phyloP scores from a whole-genome alignment of 1,139 yeast genomes.

The Tardiomyces blankii region DNA sequence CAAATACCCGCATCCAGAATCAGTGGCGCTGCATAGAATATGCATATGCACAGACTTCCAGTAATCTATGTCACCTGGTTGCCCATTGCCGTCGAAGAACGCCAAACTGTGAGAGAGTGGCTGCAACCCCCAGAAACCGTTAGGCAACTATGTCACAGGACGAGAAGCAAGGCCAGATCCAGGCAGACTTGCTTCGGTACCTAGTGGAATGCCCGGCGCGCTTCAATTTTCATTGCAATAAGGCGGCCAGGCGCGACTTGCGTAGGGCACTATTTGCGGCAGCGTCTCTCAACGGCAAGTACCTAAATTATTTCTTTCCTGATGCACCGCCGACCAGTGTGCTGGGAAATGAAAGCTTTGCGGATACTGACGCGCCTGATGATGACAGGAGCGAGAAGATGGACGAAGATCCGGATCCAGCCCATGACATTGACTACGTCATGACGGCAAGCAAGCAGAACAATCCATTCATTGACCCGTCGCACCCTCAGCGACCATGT shows the following conservation, averaged over 20 bases:
- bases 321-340: constrained; percentile 15
- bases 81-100: too few relatives aligned
- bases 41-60: neutral
- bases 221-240: constrained; percentile 18
- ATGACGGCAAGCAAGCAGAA: constrained; percentile 17
- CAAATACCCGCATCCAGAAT: neutral
- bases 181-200: too few relatives aligned
- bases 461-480: constrained; percentile 12
- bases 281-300: constrained; percentile 40
- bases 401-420: too few relatives aligned
- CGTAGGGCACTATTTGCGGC: constrained; percentile 42
- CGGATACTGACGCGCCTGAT: too few relatives aligned
- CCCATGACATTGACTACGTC: too few relatives aligned
- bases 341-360: too few relatives aligned
- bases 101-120: too few relatives aligned
- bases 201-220: constrained; percentile 2
- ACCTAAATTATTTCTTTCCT: constrained; percentile 42
- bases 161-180: too few relatives aligned
- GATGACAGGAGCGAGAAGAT: too few relatives aligned
- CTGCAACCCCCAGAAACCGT: constrained; percentile 14
- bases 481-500: constrained; percentile 65
- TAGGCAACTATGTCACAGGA: constrained; percentile 2
- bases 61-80: neutral
- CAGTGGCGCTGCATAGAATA: neutral
- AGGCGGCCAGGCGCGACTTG: constrained; percentile 30